Percentiles rank a stretch among this genome's conserved stretches.
phyloP scores from a whole-genome alignment of 1,284 basidiomycete species.

The Tilletia walkeri region DNA sequence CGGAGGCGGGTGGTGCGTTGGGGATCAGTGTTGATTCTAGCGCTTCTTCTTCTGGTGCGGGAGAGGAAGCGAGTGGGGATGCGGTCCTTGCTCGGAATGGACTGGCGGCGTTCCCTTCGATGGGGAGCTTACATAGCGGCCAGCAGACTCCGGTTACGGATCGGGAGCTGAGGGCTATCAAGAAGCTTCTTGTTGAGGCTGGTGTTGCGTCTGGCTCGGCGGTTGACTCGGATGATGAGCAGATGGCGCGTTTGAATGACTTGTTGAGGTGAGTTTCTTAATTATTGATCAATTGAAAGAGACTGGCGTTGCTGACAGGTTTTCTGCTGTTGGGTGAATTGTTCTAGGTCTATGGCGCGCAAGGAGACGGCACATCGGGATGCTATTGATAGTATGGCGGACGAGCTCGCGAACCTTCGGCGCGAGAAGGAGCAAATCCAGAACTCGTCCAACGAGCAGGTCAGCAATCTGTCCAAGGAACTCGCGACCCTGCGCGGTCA shows the following conservation, averaged over 20 bases:
- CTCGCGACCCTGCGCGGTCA: background rate
- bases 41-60: background rate
- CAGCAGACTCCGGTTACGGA: conserved; percentile 32
- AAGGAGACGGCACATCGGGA: conserved; percentile 84
- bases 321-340: background rate
- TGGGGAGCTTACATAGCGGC: conserved; percentile 5
- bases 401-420: conserved; percentile 68
- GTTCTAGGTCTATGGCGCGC: conserved; percentile 80
- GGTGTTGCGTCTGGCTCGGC: conserved; percentile 22
- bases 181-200: conserved; percentile 26
- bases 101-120: background rate
- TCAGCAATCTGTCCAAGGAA: conserved; percentile 73
- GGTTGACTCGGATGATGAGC: conserved; percentile 16
- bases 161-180: conserved; percentile 29
- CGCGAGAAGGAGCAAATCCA: conserved; percentile 76
- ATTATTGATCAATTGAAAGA: too few species aligned
- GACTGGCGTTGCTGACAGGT: too few species aligned
- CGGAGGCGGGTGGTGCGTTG: background rate
- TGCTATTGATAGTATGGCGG: conserved; percentile 68
- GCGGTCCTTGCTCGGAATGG: background rate
- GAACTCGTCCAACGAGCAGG: conserved; percentile 75
- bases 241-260: conserved; percentile 31
- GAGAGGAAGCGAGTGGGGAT: background rate
- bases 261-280: conserved; percentile 31
- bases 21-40: background rate